These are phyloP conservation scores for Atkinsonella texensis DNA, from an alignment of 2,329 filamentous ascomycete genomes.

Conservation along the genomic window DNA sequence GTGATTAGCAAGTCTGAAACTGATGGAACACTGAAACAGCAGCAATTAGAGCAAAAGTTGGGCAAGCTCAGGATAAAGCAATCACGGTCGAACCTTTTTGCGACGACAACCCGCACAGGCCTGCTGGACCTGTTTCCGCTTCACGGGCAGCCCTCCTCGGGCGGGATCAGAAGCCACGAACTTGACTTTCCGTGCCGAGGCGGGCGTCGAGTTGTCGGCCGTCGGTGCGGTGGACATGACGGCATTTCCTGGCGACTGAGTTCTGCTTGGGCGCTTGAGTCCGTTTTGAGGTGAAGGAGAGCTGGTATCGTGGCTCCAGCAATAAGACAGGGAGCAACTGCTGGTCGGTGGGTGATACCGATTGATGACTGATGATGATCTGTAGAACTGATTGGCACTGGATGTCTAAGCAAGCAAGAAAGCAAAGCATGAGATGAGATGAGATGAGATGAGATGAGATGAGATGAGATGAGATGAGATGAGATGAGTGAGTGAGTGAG, in stretches of 20 bases:
- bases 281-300: background rate
- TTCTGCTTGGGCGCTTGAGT: background rate
- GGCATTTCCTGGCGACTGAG: conserved; percentile 5
- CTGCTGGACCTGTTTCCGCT: conserved; percentile 47
- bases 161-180: conserved; percentile 44
- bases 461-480: too few relatives aligned
- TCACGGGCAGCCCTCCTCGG: conserved; percentile 39
- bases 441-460: too few relatives aligned
- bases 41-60: background rate
- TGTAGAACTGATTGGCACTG: background rate
- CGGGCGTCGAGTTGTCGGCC: conserved; percentile 1
- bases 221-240: conserved; percentile 12
- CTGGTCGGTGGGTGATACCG: background rate
- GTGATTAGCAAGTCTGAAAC: conserved; percentile 1
- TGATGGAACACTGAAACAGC: background rate
- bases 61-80: background rate
- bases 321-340: background rate
- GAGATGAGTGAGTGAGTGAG: too few relatives aligned
- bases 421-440: too few relatives aligned
- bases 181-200: conserved; percentile 27
- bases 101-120: conserved; percentile 44
- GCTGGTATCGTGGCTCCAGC: background rate
- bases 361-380: background rate
- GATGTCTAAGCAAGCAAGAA: background rate
- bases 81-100: conserved; percentile 31